phyloP scores from a whole-genome alignment of 345 rosid species.

The Boechera divaricarpa region DNA sequence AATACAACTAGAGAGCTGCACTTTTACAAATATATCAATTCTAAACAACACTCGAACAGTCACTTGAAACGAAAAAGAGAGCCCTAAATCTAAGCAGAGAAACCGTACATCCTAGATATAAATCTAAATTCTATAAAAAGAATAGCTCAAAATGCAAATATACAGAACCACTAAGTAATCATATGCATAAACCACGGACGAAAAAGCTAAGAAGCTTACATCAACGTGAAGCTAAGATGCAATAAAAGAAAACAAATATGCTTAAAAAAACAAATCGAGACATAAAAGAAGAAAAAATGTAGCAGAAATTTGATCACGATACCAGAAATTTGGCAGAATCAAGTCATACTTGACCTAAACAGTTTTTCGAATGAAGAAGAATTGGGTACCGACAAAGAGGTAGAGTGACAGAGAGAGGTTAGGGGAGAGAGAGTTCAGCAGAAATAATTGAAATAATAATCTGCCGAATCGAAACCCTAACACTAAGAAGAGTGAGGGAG shows the following conservation, averaged over 20 bases:
- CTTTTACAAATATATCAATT: neutral
- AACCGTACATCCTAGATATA: neutral
- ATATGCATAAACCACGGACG: neutral
- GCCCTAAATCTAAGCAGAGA: neutral
- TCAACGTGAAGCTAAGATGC: neutral
- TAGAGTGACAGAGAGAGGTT: conserved; percentile 8
- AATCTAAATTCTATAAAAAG: neutral
- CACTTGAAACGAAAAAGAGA: neutral
- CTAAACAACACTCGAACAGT: neutral
- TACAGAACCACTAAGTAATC: neutral
- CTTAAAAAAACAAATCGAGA: neutral
- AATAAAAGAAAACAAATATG: neutral
- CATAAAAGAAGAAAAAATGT: neutral
- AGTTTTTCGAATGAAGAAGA: conserved; percentile 35
- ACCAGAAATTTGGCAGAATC: conserved; percentile 53
- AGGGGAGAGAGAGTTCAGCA: conserved; percentile 31
- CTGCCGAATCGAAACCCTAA: conserved; percentile 56
- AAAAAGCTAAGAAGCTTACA: neutral
- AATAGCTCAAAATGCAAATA: neutral
- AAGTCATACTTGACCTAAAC: conserved; percentile 51
- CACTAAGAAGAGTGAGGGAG: conserved; percentile 40
- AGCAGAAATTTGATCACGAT: conserved; percentile 13
- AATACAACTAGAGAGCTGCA: neutral
- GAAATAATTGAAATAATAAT: neutral
- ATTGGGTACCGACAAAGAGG: conserved; percentile 13